A percentile compares a stretch with the other conserved stretches of the same genome.
Conservation (phyloP, 192 early-diverging fungal genomes). For the Backusella morwellensis region DNA sequence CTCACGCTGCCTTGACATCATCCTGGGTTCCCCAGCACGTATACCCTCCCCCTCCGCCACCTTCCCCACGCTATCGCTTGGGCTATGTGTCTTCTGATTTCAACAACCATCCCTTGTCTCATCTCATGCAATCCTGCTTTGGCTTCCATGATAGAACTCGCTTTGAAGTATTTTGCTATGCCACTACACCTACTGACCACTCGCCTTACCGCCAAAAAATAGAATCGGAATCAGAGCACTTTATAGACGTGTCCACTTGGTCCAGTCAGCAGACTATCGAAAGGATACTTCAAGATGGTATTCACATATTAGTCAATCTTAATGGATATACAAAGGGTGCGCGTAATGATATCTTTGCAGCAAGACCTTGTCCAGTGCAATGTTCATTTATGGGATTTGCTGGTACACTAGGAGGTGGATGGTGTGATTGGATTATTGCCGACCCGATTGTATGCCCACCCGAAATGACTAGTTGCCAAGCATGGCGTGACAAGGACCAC, state of each 20-base stretch:
- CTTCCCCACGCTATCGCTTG: constrained; percentile 64
- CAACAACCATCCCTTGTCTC: constrained; percentile 89
- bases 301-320: constrained; percentile 89
- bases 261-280: constrained; percentile 74
- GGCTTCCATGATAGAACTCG: constrained; percentile 78
- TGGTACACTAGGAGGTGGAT: constrained; percentile 83
- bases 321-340: constrained; percentile 98
- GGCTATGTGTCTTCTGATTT: constrained; percentile 95
- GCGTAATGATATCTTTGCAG: constrained; percentile 91
- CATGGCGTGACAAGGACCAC: constrained; percentile 48
- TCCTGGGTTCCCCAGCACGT: constrained; percentile 64
- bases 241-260: constrained; percentile 76
- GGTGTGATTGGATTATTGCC: constrained; percentile 82
- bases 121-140: constrained; percentile 95
- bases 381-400: constrained; percentile 94
- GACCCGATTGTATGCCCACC: constrained; percentile 76
- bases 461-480: constrained; percentile 59
- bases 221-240: constrained; percentile 73
- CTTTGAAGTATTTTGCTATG: constrained; percentile 82
- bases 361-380: constrained; percentile 85
- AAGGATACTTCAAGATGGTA: constrained; percentile 68
- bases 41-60: constrained; percentile 75
- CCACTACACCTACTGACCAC: constrained; percentile 74
- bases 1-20: constrained; percentile 62
- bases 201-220: constrained; percentile 82